Base-by-base conservation (phyloP, 148 eudicot genomes). In the Bassia scoparia region DNA sequence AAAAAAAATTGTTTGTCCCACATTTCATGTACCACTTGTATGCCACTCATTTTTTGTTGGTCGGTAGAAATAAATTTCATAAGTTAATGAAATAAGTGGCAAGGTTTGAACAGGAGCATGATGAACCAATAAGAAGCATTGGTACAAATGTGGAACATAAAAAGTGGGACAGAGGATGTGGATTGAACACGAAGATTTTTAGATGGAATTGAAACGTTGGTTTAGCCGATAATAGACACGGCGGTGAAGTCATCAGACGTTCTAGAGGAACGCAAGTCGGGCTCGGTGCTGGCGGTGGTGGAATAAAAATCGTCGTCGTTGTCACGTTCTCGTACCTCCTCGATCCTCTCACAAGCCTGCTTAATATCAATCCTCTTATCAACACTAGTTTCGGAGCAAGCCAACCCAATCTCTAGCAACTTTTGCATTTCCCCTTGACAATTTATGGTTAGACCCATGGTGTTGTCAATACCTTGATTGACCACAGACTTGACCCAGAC, bases 321-420 rank as follows among this genome's bases (percentile, higher is more conserved):
- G 27, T 86, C 88, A 37, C 68, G 89, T 48, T 88, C 96, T 70
- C 68, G 87, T 3, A 95, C 68, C 64, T 87, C 87, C 29, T 89
- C 85, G 49, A 95, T 86, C 73, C 61, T 85, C 52, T 83, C 90
- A 58, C 84, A 73, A 24, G 82, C 90, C 75, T 92, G 85, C 15
- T 84, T 87, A n/a, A 95, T 86, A 76, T 85, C 97, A 77, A 71
- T 81, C 69, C 99, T 86, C 75, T 80, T 81, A 20, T 86, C 92
- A 2, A 88, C 85, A 59, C 85, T 85, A 5, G 43, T 67, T 41
- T 89, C 84, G 30, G 94, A 88, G 59, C 96, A 89, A 44, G 69
- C 75, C 61, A 95, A 8, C 8, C 91, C 99, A 27, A 95, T 81
- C 38, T 74, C 53, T 73, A 95, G 53, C 12, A 91, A 74, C 83